phyloP scores from a whole-genome alignment of 2,329 filamentous ascomycete genomes.

The Phialemonium atrogriseum region DNA sequence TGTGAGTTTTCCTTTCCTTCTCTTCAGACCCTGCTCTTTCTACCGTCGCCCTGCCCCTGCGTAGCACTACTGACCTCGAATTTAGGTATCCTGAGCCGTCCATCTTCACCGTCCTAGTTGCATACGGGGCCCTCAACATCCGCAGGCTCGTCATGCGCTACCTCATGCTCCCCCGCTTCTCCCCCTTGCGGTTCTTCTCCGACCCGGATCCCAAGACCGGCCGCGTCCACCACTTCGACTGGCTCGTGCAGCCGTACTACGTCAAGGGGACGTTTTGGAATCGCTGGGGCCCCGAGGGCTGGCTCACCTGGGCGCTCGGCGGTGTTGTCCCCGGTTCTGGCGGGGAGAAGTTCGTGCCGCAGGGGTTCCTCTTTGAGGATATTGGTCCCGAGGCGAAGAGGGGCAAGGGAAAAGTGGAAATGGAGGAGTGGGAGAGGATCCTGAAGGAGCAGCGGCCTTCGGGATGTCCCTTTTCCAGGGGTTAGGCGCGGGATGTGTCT shows the following conservation, averaged over 20 bases:
- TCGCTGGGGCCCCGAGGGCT: slow-evolving; percentile 51
- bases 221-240: slow-evolving; percentile 39
- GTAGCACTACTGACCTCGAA: not conserved
- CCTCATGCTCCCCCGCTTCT: slow-evolving; percentile 49
- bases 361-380: slow-evolving; percentile 48
- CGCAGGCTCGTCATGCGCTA: slow-evolving; percentile 51
- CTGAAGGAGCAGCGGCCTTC: slow-evolving; percentile 27
- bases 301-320: slow-evolving; percentile 34
- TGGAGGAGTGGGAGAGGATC: slow-evolving; percentile 28
- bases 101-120: slow-evolving; percentile 24
- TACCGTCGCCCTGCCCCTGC: not conserved
- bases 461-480: slow-evolving; percentile 36
- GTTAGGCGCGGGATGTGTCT: too few species aligned
- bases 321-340: slow-evolving; percentile 33
- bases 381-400: slow-evolving; percentile 52
- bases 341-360: slow-evolving; percentile 30
- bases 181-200: slow-evolving; percentile 28
- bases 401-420: slow-evolving; percentile 42
- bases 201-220: slow-evolving; percentile 45
- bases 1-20: slow-evolving; percentile 32
- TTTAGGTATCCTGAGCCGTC: slow-evolving; percentile 35
- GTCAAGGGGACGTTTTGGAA: slow-evolving; percentile 49
- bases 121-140: slow-evolving; percentile 37
- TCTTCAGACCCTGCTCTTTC: too few species aligned
- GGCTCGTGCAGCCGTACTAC: slow-evolving; percentile 59